Evolutionary conservation across 495 filamentous ascomycete species (phyloP).

Genomic region (Daldinia childiae): DNA sequence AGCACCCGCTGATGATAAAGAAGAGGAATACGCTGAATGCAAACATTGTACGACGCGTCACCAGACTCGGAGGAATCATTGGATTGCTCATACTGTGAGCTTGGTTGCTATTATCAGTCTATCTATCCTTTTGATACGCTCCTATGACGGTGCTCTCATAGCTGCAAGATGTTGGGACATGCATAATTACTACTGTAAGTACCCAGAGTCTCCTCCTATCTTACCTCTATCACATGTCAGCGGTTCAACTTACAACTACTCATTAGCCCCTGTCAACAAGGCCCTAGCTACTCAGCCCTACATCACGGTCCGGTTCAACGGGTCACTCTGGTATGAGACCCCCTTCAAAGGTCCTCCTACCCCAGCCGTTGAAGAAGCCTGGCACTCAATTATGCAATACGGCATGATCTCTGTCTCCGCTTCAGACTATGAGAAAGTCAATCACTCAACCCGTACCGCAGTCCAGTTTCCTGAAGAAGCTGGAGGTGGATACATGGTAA

Average conservation of each 20-base stretch:
- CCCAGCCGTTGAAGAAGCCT: not conserved
- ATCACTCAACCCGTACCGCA: constrained; percentile 9
- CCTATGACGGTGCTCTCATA: not conserved
- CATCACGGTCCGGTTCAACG: constrained; percentile 21
- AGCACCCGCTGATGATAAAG: not conserved
- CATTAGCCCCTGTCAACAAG: not conserved
- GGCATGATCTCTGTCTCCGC: constrained; percentile 15
- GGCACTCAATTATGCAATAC: not conserved
- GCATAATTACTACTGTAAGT: constrained; percentile 22
- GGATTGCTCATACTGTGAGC: not conserved
- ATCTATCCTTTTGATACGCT: constrained; percentile 1
- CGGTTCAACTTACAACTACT: not conserved
- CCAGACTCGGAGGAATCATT: not conserved
- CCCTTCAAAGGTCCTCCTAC: constrained; percentile 37
- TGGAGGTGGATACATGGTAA: constrained; percentile 20
- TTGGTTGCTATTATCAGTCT: not conserved
- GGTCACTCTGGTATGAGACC: constrained; percentile 32
- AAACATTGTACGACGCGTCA: not conserved
- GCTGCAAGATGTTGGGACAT: constrained; percentile 23
- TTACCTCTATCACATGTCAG: not conserved
- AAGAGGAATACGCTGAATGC: not conserved
- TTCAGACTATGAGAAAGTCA: constrained; percentile 11
- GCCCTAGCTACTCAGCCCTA: not conserved
- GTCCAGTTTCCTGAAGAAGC: constrained; percentile 18
- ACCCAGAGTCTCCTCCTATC: not conserved